Evolutionary conservation across 345 rosid species (phyloP).

Genomic region (Syzygium grande): DNA sequence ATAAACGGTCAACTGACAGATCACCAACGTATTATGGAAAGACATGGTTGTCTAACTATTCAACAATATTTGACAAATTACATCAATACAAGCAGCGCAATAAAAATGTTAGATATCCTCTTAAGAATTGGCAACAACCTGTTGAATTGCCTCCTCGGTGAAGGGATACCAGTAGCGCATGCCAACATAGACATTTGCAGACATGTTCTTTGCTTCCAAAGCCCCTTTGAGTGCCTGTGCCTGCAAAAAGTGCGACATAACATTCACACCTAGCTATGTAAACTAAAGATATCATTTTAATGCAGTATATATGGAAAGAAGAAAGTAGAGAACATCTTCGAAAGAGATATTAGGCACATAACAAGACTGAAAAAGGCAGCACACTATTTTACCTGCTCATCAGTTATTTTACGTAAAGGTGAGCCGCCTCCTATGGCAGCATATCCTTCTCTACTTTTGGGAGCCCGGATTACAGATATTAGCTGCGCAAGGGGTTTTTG

Average conservation of each 20-base stretch:
- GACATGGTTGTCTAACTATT: not conserved
- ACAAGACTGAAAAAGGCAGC: not conserved
- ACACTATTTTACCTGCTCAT: conserved; percentile 49
- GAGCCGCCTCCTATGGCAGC: conserved; percentile 98
- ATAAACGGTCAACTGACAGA: not conserved
- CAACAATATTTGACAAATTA: not conserved
- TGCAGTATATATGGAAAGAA: not conserved
- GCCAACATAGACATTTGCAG: conserved; percentile 66
- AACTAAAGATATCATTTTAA: not conserved
- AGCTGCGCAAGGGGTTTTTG: conserved; percentile 71
- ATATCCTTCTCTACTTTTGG: conserved; percentile 92
- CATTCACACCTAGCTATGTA: not conserved
- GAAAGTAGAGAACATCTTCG: not conserved
- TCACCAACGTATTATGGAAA: not conserved
- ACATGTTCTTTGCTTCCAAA: conserved; percentile 50
- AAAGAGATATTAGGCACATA: not conserved
- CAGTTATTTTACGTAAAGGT: conserved; percentile 76
- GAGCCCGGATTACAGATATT: conserved; percentile 79
- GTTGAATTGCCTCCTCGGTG: conserved; percentile 86
- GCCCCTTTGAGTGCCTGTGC: conserved; percentile 64
- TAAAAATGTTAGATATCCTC: not conserved
- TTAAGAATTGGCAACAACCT: conserved; percentile 24
- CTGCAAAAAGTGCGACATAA: conserved; percentile 19
- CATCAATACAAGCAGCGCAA: not conserved
- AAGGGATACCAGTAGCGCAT: conserved; percentile 95